phyloP scores from a whole-genome alignment of 257 asterid species.

The Lavandula angustifolia region DNA sequence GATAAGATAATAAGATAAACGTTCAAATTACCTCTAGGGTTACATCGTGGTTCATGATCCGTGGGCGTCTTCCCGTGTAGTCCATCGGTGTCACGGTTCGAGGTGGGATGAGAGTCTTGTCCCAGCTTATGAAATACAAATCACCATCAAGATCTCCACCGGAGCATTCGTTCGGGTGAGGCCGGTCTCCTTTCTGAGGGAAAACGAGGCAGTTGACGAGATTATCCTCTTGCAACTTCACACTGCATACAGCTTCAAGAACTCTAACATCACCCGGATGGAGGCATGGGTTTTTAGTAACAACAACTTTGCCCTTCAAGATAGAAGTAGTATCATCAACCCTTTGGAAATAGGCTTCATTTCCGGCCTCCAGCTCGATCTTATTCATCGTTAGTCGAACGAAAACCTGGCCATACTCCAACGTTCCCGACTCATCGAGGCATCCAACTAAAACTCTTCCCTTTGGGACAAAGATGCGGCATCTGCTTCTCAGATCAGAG shows the following conservation, averaged over 20 bases:
- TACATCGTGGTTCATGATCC: conserved; percentile 86
- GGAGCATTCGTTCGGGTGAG: conserved; percentile 97
- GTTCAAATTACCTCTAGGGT: conserved; percentile 63
- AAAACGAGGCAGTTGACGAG: conserved; percentile 78
- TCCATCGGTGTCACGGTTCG: conserved; percentile 85
- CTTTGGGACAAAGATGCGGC: conserved; percentile 77
- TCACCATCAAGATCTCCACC: conserved; percentile 99
- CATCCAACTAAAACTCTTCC: conserved; percentile 87
- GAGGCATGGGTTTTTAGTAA: conserved; percentile 93
- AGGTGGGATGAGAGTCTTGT: conserved; percentile 60
- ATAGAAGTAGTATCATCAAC: conserved; percentile 61
- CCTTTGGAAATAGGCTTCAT: conserved; percentile 51
- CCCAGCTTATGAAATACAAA: conserved; percentile 91
- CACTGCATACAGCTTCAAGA: conserved; percentile 80
- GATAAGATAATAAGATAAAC: conserved; percentile 10
- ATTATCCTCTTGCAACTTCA: conserved; percentile 52
- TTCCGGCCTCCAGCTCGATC: conserved; percentile 47
- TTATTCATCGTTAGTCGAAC: conserved; percentile 63
- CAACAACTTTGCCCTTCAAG: conserved; percentile 75
- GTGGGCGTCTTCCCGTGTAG: conserved; percentile 81
- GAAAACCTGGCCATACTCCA: conserved; percentile 87
- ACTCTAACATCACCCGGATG: conserved; percentile 96
- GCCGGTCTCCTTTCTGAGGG: conserved; percentile 96
- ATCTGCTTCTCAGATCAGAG: conserved; percentile 71
- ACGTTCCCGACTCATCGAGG: conserved; percentile 69